These are phyloP conservation scores for Trametes hirsuta DNA, from an alignment of 1,284 basidiomycete genomes.

Conservation along the genomic window DNA sequence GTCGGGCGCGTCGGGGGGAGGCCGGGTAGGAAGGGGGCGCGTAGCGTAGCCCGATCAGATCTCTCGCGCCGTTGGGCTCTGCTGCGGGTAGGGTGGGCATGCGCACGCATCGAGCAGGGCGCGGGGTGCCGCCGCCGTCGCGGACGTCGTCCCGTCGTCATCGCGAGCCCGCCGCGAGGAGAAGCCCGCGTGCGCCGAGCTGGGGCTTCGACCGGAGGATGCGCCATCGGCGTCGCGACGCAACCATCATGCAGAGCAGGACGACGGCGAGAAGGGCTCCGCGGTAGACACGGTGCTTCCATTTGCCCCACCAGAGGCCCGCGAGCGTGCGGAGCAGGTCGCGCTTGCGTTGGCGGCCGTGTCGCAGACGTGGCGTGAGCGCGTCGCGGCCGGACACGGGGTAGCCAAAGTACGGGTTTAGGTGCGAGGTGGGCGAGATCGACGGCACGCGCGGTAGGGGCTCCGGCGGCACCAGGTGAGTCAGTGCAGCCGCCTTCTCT, in stretches of 20 bases:
- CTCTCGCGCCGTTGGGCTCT: no score
- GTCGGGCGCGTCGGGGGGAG: no score
- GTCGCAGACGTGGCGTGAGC: constrained; percentile 45
- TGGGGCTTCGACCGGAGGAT: constrained; percentile 15
- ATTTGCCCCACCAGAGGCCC: constrained; percentile 67
- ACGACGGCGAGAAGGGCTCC: constrained; percentile 13
- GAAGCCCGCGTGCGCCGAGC: background rate
- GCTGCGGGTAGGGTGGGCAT: no score
- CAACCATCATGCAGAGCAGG: constrained; percentile 19
- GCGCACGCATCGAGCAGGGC: no score
- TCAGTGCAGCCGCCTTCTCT: background rate
- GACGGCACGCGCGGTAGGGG: constrained; percentile 15
- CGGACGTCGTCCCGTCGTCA: background rate
- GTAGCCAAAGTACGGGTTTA: constrained; percentile 88
- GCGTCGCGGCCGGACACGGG: constrained; percentile 45
- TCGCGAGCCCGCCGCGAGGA: background rate
- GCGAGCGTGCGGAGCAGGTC: constrained; percentile 71
- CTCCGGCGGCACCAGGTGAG: background rate
- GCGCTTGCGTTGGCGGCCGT: constrained; percentile 70
- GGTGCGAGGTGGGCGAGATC: constrained; percentile 55
- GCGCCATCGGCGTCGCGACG: constrained; percentile 10
- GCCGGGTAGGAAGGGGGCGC: no score
- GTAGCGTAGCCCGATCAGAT: no score
- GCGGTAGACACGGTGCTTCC: constrained; percentile 48
- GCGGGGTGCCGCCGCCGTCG: no score